Evolutionary conservation across 2,329 filamentous ascomycete species (phyloP), one percentile per base, ranked within the genome.

Genomic region (Celoporthe dispersa): DNA sequence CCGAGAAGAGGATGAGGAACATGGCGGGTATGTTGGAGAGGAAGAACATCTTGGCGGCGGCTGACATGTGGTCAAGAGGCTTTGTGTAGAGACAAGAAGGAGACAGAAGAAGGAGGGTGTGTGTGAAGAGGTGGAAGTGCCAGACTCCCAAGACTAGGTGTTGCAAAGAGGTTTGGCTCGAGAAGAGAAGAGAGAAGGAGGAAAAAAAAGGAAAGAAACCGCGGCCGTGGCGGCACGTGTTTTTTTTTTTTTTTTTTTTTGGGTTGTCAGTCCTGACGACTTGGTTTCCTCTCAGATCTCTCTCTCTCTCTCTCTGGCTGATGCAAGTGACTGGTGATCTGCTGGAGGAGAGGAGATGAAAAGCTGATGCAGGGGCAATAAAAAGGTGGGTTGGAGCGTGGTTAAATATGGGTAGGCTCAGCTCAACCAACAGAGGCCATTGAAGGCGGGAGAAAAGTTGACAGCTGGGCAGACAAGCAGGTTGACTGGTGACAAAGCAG

Each of bases 1-100:
- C 76, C 72, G 80, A 61, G 55, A 51, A 62, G 41, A 68, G 41
- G 19, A 68, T 7, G 31, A 53, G 33, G 33, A 51, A 35, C 66
- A 62, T 62, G 22, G 35, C 57, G 41, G 57, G 31, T 37, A 62
- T 25, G 41, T 22, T 62, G 41, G 37, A 19, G 22, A 63, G 22
- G 7, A 37, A 39, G 22, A n/a, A 31, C 66, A 68, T 68, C 44
- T 28, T 61, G 63, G 19, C 25, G 3, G 25, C 8, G 6, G 16
- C 14, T 16, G 19, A 44, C 41, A 44, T 5, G 16, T 44, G 12
- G 12, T 41, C 39, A 41, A 41, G 12, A 16, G 4, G 22, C 22
- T 16, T 3, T 64, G 6, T 67, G 55, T 31, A n/a, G 16, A 53
- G 12, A 11, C 6, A 16, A 19, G 11, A 28, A 31, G 55, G 3